Percentiles rank a stretch among this genome's conserved stretches.
phyloP scores from a whole-genome alignment of 345 rosid genomes.

The Ceriops tagal region DNA sequence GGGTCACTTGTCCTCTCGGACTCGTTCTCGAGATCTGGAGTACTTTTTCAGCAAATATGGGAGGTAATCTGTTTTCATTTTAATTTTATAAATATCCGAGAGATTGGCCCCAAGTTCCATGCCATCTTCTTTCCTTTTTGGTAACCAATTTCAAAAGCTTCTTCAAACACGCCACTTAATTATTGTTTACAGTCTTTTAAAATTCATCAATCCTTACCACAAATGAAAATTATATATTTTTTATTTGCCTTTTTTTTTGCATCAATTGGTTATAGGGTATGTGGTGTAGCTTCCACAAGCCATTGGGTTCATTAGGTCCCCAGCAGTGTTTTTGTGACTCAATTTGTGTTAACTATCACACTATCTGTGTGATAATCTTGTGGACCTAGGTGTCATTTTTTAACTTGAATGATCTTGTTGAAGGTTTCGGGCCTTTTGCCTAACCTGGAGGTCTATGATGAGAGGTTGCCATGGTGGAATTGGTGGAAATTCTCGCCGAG shows the following conservation, averaged over 20 bases:
- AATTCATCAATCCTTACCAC: background rate
- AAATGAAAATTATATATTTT: background rate
- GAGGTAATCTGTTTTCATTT: constrained; percentile 34
- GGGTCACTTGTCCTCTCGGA: constrained; percentile 61
- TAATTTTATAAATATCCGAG: background rate
- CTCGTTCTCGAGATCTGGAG: constrained; percentile 69
- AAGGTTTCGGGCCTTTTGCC: constrained; percentile 93
- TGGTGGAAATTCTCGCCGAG: constrained; percentile 58
- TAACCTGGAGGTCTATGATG: constrained; percentile 93
- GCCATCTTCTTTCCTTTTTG: background rate
- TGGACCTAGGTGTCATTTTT: constrained; percentile 33
- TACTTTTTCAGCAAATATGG: constrained; percentile 73
- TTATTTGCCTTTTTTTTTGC: background rate
- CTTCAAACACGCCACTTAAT: background rate
- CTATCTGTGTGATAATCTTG: constrained; percentile 43
- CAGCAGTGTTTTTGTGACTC: constrained; percentile 27
- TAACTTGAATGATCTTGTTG: constrained; percentile 96
- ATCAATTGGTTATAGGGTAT: constrained; percentile 7
- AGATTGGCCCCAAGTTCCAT: background rate
- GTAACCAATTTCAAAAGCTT: background rate
- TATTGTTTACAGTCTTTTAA: background rate
- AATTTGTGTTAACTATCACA: constrained; percentile 26
- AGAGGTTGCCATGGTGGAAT: constrained; percentile 64
- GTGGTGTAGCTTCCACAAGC: constrained; percentile 7
- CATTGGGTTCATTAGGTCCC: constrained; percentile 9